Base-by-base conservation (phyloP, 2,329 filamentous ascomycete species). In the Bipolaris victoriae region DNA sequence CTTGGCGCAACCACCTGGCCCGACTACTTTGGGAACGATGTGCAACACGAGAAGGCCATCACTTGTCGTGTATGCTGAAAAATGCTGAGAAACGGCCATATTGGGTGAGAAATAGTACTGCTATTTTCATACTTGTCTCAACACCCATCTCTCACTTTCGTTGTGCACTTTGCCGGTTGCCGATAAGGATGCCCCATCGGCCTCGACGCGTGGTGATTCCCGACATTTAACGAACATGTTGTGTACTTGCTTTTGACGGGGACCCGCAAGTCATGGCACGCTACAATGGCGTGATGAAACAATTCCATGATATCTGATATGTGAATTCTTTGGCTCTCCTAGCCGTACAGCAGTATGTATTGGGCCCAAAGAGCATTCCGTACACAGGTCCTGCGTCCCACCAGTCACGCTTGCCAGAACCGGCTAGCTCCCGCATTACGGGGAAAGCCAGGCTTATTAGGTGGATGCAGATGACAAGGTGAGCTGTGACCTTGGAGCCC, bases 1-100 rank as follows among this genome's bases (percentile, higher is more conserved):
- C 70, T 65, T 67, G 67, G 66, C 68, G 58, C 64, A 45, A 60
- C 59, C 64, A 67, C 60, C 61, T 65, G 66, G 63, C 68, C 63
- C 68, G 58, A 43, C 53, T 58, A 54, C 49, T 62, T 65, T 49
- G 36, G 61, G 62, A 54, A 61, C 43, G 49, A 60, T 60, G 37
- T 51, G 61, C 55, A 59, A 51, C 18, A 39, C 15, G 45, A 49
- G 50, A 16, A 16, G 36, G 26, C n/a, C 44, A 9, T 22, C 10
- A 24, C 16, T 41, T 18, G 33, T 26, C 5, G 31, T 29, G 6
- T 15, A n/a, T 20, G 18, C 35, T 29, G 37, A 35, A 18, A 22
- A 11, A n/a, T 31, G 54, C 2, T 15, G 3, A 16, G 5, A 18
- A 26, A 7, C 3, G 6, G 24, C 7, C 9, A 7, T 26, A 3